Base-by-base conservation (phyloP, 2,329 filamentous ascomycete genomes). In the Sporothrix variecibatus region DNA sequence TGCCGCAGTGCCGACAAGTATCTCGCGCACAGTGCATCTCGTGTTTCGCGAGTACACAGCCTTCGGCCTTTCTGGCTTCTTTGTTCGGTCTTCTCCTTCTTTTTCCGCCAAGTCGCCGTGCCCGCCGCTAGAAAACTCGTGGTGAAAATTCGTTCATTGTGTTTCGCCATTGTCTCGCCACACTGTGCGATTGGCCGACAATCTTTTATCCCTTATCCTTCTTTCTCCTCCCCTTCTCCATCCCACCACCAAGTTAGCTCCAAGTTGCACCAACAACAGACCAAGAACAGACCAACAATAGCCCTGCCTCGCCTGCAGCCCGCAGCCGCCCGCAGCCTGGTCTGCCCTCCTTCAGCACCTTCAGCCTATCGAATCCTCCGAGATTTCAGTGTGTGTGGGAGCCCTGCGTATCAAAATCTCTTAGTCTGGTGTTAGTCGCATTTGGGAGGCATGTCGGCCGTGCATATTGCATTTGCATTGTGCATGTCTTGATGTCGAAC, bases 71-170 rank as follows among this genome's bases (percentile, higher is more conserved):
- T 51, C 15, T 20, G 15, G 3, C 17, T 38, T 67, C 62, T 67
- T 67, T 67, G 62, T 46, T 34, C 17, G 6, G 9, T n/a, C 15
- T 17, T 20, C 43, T 26, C 28, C 12, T 31, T 26, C 8, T 64
- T 43, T 40, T 43, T 9, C 38, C 23, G 12, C 62, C 62, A 46
- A 26, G 23, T 67, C 62, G 62, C 62, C 12, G 23, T 20, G 38
- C n/a, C 62, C 38, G 62, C 62, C 62, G 62, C 62, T 67, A 67
- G 62, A 67, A 46, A 67, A 46, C 26, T 67, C 62, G 62, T 46
- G 40, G 40, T 43, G 62, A 67, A 46, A 67, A 46, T 28, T 67
- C 62, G 62, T 46, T 67, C 62, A 67, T 67, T 60, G 28, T 60
- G 2, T 64, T 40, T 64, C 20, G 31, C 58, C 20, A 23, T 64